Evolutionary conservation across 495 filamentous ascomycete species (phyloP).

Genomic region (Neurospora sp.): DNA sequence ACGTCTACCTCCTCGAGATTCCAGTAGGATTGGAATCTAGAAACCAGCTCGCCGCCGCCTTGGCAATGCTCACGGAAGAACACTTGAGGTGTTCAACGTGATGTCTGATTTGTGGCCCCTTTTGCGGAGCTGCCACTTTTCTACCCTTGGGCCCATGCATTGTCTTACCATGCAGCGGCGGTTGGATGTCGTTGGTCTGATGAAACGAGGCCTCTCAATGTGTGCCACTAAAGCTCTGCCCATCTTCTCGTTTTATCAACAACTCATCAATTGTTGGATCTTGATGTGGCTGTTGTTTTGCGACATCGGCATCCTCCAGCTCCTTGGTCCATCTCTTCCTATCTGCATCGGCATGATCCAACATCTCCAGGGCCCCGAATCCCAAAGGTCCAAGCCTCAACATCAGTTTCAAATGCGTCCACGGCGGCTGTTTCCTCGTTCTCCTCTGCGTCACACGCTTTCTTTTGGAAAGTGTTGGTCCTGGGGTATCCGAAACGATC

Average conservation of each 20-base stretch:
- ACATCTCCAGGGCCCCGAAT: not conserved
- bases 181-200: not conserved
- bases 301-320: not conserved
- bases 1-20: conserved; percentile 18
- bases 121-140: not conserved
- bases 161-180: not conserved
- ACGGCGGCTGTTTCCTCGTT: not conserved
- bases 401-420: not conserved
- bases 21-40: conserved; percentile 11
- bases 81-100: not conserved
- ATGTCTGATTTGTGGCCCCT: not conserved
- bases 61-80: not conserved
- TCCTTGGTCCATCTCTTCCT: not conserved
- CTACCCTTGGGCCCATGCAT: not conserved
- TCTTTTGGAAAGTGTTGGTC: not conserved
- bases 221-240: not conserved
- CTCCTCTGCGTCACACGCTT: not conserved
- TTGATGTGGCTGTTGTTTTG: not conserved
- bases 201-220: not conserved
- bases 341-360: not conserved
- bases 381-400: not conserved
- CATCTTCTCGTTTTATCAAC: not conserved
- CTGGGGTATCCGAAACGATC: not conserved
- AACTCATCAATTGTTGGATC: not conserved
- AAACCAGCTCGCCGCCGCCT: not conserved